phyloP scores from a whole-genome alignment of 768 basidiomycete genomes.

The Leucocoprinus leucothites region DNA sequence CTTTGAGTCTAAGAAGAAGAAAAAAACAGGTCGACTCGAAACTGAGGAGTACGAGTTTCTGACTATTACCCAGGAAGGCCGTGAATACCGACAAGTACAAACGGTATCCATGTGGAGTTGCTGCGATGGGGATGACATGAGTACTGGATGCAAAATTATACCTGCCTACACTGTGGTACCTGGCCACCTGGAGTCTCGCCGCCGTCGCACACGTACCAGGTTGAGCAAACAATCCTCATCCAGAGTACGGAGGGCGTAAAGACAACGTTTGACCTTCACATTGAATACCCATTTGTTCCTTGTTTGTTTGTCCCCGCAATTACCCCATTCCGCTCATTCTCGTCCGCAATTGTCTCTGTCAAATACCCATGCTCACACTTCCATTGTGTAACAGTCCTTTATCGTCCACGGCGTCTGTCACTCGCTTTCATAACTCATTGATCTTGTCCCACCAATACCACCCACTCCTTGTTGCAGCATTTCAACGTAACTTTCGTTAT shows the following conservation, averaged over 20 bases:
- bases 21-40: constrained; percentile 30
- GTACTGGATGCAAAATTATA: constrained; percentile 30
- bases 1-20: not conserved
- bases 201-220: not conserved
- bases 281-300: not conserved
- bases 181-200: not conserved
- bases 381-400: too few species aligned
- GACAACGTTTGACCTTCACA: not conserved
- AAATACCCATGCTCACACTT: too few species aligned
- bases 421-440: too few species aligned
- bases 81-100: constrained; percentile 26
- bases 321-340: not conserved
- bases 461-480: too few species aligned
- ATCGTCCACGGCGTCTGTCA: too few species aligned
- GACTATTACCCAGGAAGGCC: constrained; percentile 31
- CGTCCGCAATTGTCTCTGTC: not conserved
- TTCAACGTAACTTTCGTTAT: too few species aligned
- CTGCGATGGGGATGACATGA: constrained; percentile 40
- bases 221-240: not conserved
- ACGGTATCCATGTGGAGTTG: constrained; percentile 46
- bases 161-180: not conserved
- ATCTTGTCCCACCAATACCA: too few species aligned
- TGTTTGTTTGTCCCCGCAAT: not conserved
- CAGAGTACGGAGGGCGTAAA: not conserved
- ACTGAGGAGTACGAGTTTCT: constrained; percentile 40